Evolutionary conservation across 106 monocot genomes (phyloP).

Genomic region (Chionographis japonica): DNA sequence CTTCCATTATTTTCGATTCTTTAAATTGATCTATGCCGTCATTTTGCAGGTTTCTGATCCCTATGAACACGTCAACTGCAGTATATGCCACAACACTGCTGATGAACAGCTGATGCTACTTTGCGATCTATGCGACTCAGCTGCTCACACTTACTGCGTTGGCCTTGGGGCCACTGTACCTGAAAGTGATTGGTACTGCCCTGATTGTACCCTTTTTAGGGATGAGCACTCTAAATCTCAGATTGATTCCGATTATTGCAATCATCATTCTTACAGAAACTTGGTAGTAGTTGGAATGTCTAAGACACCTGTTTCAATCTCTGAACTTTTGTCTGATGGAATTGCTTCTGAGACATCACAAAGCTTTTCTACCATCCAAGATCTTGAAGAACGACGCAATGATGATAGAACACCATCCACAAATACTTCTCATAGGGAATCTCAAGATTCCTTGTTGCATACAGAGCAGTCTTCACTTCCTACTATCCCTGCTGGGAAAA

Average conservation of each 20-base stretch:
- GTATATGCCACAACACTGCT: slow-evolving; percentile 28
- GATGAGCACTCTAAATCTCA: slow-evolving; percentile 43
- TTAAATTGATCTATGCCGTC: not conserved
- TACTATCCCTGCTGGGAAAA: too few species aligned
- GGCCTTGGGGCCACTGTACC: slow-evolving; percentile 65
- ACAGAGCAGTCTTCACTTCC: too few species aligned
- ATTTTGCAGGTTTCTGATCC: slow-evolving; percentile 43
- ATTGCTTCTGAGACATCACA: not conserved
- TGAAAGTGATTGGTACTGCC: slow-evolving; percentile 79
- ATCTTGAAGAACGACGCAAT: too few species aligned
- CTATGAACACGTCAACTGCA: slow-evolving; percentile 49
- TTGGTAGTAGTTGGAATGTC: not conserved
- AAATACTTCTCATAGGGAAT: too few species aligned
- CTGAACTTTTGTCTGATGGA: slow-evolving; percentile 22
- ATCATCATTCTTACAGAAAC: slow-evolving; percentile 13
- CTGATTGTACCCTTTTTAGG: slow-evolving; percentile 47
- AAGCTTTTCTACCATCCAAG: not conserved
- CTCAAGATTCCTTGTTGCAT: too few species aligned
- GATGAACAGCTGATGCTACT: slow-evolving; percentile 67
- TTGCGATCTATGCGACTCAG: slow-evolving; percentile 79
- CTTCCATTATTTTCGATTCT: not conserved
- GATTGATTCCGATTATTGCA: slow-evolving; percentile 13
- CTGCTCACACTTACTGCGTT: slow-evolving; percentile 65
- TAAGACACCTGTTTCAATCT: slow-evolving; percentile 15
- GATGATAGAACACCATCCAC: too few species aligned